Conservation (phyloP, 2,329 filamentous ascomycete genomes). For the Penicillium sp. region DNA sequence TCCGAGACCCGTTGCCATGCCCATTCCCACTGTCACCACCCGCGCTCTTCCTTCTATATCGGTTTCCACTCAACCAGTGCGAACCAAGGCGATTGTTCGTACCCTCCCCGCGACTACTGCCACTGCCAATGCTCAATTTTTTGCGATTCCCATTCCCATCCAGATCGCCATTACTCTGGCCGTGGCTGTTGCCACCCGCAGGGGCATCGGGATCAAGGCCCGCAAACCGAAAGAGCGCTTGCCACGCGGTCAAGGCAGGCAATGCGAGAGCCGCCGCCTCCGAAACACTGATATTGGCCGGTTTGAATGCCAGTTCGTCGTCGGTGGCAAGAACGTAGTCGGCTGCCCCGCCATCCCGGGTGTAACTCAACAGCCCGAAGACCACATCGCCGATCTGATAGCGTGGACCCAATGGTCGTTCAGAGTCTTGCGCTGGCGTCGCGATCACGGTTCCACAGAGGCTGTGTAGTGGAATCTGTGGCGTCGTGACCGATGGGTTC, state of each 20-base stretch:
- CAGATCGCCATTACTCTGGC: neutral
- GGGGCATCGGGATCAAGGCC: conserved; percentile 29
- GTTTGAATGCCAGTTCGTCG: conserved; percentile 39
- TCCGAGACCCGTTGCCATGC: conserved; percentile 6
- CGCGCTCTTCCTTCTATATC: conserved; percentile 4
- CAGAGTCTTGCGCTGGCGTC: conserved; percentile 33
- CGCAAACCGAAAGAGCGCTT: conserved; percentile 41
- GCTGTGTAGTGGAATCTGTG: conserved; percentile 42
- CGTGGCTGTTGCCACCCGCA: conserved; percentile 2
- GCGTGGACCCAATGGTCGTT: conserved; percentile 31
- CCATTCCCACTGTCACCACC: conserved; percentile 7
- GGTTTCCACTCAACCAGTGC: conserved; percentile 1
- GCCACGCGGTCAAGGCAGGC: conserved; percentile 43
- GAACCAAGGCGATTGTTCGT: neutral
- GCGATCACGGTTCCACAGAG: conserved; percentile 41
- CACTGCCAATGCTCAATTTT: neutral
- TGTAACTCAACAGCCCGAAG: conserved; percentile 39
- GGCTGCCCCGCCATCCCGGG: conserved; percentile 42
- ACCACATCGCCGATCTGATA: conserved; percentile 44
- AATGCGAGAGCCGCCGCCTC: conserved; percentile 40
- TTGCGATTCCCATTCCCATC: conserved; percentile 5
- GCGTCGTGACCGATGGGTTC: conserved; percentile 29
- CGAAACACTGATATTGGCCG: conserved; percentile 34
- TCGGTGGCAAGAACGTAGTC: conserved; percentile 42
- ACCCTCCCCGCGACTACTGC: neutral